phyloP scores from a whole-genome alignment of 305 asterid genomes.

The Rubia peregrina region DNA sequence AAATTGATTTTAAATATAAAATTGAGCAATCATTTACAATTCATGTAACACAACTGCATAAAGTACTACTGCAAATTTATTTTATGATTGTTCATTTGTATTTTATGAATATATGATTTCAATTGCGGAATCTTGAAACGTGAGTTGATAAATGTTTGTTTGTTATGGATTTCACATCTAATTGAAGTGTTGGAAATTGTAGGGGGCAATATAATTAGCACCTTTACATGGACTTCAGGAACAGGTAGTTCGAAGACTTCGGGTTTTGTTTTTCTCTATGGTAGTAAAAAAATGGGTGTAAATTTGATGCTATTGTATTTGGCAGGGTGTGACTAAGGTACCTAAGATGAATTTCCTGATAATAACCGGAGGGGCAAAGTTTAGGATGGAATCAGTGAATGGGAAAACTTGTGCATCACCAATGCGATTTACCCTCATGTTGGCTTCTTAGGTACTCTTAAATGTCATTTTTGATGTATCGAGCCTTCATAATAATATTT shows the following conservation, averaged over 20 bases:
- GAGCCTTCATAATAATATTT: not conserved
- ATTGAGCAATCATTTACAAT: too few species aligned
- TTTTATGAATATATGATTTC: not conserved
- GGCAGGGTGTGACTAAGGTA: conserved; percentile 65
- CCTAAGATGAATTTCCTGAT: conserved; percentile 60
- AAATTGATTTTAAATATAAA: too few species aligned
- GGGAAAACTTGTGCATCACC: conserved; percentile 66
- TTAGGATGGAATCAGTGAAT: conserved; percentile 35
- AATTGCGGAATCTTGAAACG: not conserved
- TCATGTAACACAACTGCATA: too few species aligned
- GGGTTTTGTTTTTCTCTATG: not conserved
- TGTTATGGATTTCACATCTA: not conserved
- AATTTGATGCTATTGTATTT: conserved; percentile 7
- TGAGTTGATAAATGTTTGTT: too few species aligned
- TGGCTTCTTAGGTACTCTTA: conserved; percentile 53
- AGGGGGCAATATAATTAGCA: conserved; percentile 89
- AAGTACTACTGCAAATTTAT: too few species aligned
- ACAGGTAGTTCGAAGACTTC: conserved; percentile 28
- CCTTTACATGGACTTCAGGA: conserved; percentile 76
- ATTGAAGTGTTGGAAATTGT: conserved; percentile 10
- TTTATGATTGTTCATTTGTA: not conserved
- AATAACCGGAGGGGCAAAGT: conserved; percentile 75
- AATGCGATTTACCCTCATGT: conserved; percentile 50
- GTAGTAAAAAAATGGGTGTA: not conserved
- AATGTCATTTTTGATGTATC: not conserved